Percentiles rank a stretch among this genome's conserved stretches.
Evolutionary conservation across 2,329 filamentous ascomycete species (phyloP).

Genomic region (Fusarium annulatum): DNA sequence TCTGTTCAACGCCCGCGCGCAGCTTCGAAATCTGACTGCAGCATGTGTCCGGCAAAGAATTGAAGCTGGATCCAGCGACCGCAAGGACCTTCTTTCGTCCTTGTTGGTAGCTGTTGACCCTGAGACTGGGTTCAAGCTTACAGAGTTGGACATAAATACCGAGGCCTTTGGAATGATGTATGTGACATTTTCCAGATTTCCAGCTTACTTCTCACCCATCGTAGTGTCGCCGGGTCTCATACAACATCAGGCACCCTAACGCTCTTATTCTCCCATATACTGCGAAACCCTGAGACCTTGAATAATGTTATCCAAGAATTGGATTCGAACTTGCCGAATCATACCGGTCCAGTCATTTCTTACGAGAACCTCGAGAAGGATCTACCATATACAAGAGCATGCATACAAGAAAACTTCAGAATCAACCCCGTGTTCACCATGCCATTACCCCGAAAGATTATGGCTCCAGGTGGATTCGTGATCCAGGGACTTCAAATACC

Average conservation of each 20-base stretch:
- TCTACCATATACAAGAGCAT: neutral
- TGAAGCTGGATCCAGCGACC: neutral
- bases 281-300: neutral
- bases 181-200: neutral
- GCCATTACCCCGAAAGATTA: neutral
- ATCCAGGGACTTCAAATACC: neutral
- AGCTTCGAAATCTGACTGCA: neutral
- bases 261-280: neutral
- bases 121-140: neutral
- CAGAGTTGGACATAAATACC: neutral
- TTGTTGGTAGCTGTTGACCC: neutral
- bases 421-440: neutral
- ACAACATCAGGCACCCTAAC: neutral
- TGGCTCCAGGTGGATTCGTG: neutral
- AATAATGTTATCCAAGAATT: neutral
- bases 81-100: neutral
- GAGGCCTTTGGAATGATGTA: neutral
- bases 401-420: neutral
- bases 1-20: neutral
- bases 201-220: neutral
- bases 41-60: neutral
- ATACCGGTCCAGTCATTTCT: fast-evolving
- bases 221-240: neutral
- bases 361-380: neutral
- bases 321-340: neutral